A percentile compares a stretch with the other conserved stretches of the same genome.
phyloP scores from a whole-genome alignment of 805 yeast genomes.

The Starmerella apis region DNA sequence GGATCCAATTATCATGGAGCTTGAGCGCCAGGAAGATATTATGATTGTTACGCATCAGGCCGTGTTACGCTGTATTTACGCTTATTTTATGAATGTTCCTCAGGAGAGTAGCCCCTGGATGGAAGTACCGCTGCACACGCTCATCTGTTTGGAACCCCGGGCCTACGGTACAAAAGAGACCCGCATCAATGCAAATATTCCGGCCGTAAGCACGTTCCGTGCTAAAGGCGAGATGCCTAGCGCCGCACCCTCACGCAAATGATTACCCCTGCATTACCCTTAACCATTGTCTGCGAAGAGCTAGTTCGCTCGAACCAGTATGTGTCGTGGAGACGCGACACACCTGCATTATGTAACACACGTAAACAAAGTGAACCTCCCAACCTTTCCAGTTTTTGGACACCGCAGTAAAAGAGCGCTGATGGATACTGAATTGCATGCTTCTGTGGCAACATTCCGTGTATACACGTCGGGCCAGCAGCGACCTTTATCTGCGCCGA shows the following conservation, averaged over 20 bases:
- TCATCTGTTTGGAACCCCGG: slow-evolving; percentile 88
- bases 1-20: slow-evolving; percentile 97
- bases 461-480: slow-evolving; percentile 14
- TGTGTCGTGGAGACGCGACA: background rate
- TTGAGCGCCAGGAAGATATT: slow-evolving; percentile 93
- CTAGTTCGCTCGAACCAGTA: background rate
- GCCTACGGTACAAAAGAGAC: slow-evolving; percentile 85
- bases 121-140: slow-evolving; percentile 93
- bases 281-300: background rate
- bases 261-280: slow-evolving; percentile 3
- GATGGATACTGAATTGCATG: slow-evolving; percentile 18
- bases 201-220: slow-evolving; percentile 94
- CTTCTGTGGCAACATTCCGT: slow-evolving; percentile 21
- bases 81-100: slow-evolving; percentile 96
- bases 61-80: slow-evolving; percentile 88
- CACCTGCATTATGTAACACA: background rate
- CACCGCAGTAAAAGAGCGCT: background rate
- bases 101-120: slow-evolving; percentile 98
- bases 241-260: slow-evolving; percentile 8
- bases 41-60: slow-evolving; percentile 97
- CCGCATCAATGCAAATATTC: slow-evolving; percentile 87
- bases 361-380: background rate
- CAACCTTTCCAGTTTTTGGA: background rate
- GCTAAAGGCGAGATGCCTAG: slow-evolving; percentile 68
- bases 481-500: background rate